Evolutionary conservation across 345 rosid species (phyloP), one percentile per base, ranked within the genome.

Genomic region (Cardamine resedifolia): DNA sequence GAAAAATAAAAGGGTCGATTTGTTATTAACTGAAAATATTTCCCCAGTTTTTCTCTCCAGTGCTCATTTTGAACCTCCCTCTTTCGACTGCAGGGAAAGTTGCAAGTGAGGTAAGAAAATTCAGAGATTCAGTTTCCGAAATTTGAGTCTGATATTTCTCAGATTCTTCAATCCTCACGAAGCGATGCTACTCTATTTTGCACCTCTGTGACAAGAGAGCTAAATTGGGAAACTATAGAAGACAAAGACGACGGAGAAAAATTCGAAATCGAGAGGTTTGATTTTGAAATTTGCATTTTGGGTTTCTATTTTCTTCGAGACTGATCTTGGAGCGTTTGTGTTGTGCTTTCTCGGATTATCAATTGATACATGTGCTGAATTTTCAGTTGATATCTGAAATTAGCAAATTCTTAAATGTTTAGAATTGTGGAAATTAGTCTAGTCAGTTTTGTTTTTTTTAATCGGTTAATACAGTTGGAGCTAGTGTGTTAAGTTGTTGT

Each of bases 231-330:
- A 28, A 55, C 72, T 43, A 14, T 41, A 41, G 14, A 31, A 31
- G 65, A 45, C 33, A 33, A 33, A 45, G 52, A 34, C 23, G 50
- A 34, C 51, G 49, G 39, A 36, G 45, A 50, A 21, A 21, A 14
- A 15, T 28, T 19, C 36, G 55, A 58, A 3, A 52, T 66, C 36
- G 38, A 74, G 36, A 74, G 68, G 68, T 74, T 59, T 50, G 31
- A 51, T 48, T 48, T 55, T 15, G 41, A 31, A 66, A 5, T 58
- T 34, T 48, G 1, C 16, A 10, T 20, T 18, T 2, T 16, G 28
- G 70, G 63, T 59, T 67, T 65, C 39, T 58, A 2, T 58, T 58
- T 10, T 21, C 1, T 56, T 64, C 6, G n/a, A n/a, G 28, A 33
- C 33, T 31, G 10, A 43, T 52, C 1, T 20, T 52, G 16, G 28